Conservation (phyloP, 768 basidiomycete genomes). For the Leccinum barrowsii region DNA sequence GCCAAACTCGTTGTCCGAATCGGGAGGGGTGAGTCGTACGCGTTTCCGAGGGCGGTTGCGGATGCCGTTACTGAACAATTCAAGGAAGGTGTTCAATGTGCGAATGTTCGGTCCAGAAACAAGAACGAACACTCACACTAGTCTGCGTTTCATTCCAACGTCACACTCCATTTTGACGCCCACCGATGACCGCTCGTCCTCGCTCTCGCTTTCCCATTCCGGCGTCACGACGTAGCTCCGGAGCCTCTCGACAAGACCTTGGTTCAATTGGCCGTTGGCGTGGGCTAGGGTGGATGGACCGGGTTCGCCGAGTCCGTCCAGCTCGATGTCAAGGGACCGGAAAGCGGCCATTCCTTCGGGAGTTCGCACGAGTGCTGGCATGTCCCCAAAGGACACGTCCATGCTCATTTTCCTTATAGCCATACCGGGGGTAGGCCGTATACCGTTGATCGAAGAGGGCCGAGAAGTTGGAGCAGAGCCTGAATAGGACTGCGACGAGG, state of each 20-base stretch:
- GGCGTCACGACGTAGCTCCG: conserved; percentile 14
- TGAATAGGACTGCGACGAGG: conserved; percentile 16
- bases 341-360: conserved; percentile 73
- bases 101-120: background rate
- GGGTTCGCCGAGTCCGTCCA: conserved; percentile 38
- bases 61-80: conserved; percentile 20
- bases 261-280: conserved; percentile 27
- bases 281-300: conserved; percentile 32
- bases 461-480: conserved; percentile 4
- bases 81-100: background rate
- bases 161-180: conserved; percentile 27
- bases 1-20: conserved; percentile 32
- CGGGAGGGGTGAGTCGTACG: conserved; percentile 43
- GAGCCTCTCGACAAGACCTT: conserved; percentile 19
- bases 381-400: conserved; percentile 59
- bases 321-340: conserved; percentile 51
- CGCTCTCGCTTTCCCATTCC: conserved; percentile 37
- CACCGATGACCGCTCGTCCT: conserved; percentile 26
- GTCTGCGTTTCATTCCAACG: conserved; percentile 64
- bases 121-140: conserved; percentile 17
- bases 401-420: conserved; percentile 20
- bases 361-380: conserved; percentile 66
- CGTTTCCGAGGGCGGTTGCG: conserved; percentile 59
- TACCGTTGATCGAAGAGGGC: conserved; percentile 16
- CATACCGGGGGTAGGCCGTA: conserved; percentile 9